Percentiles rank a stretch among this genome's conserved stretches.
Conservation (phyloP, 2,329 filamentous ascomycete genomes). For the Aspergillus sp. region DNA sequence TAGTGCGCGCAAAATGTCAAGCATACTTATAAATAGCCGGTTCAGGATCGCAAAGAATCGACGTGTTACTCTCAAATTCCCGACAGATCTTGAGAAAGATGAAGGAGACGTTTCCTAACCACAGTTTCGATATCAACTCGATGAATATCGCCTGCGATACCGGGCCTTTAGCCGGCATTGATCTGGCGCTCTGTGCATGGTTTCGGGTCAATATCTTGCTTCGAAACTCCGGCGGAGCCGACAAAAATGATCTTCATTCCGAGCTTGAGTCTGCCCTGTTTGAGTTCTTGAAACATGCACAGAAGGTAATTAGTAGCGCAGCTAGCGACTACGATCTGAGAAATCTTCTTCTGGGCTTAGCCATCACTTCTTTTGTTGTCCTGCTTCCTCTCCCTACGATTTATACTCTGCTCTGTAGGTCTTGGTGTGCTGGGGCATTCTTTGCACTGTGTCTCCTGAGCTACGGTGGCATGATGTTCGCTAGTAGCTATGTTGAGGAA, state of each 20-base stretch:
- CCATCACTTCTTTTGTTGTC: constrained; percentile 48
- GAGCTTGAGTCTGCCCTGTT: constrained; percentile 31
- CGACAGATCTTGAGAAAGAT: constrained; percentile 78
- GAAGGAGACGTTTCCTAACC: constrained; percentile 67
- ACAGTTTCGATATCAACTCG: constrained; percentile 47
- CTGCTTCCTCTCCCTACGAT: constrained; percentile 35
- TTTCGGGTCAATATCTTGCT: constrained; percentile 36
- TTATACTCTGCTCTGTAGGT: constrained; percentile 32
- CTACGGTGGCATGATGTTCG: constrained; percentile 93
- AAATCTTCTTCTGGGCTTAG: constrained; percentile 40
- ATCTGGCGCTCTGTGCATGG: constrained; percentile 72
- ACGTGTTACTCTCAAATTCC: constrained; percentile 75
- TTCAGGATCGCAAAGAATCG: constrained; percentile 56
- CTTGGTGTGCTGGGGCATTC: constrained; percentile 32
- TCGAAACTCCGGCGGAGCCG: constrained; percentile 8
- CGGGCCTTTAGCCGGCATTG: constrained; percentile 41
- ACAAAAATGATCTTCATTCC: constrained; percentile 5
- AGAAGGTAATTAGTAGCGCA: constrained; percentile 80
- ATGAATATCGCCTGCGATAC: constrained; percentile 24
- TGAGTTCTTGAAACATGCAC: constrained; percentile 70
- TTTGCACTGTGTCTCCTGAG: constrained; percentile 57
- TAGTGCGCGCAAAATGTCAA: not conserved
- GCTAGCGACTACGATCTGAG: constrained; percentile 87
- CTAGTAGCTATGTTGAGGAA: constrained; percentile 95
- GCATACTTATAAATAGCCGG: constrained; percentile 15